Evolutionary conservation across 345 rosid genomes (phyloP).

Genomic region (Murraya koenigii): DNA sequence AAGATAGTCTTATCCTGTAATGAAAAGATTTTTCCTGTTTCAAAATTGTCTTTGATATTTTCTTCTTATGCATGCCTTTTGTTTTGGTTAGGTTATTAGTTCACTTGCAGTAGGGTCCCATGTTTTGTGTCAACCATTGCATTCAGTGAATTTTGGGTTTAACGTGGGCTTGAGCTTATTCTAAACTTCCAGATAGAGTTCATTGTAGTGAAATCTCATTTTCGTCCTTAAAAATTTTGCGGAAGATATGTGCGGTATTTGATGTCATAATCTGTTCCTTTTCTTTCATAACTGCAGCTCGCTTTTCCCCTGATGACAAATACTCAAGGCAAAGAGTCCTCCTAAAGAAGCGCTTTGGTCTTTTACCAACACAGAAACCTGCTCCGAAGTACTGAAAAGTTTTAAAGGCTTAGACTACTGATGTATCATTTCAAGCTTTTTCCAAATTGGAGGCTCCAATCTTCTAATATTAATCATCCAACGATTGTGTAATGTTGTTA

Average conservation of each 20-base stretch:
- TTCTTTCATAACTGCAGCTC: conserved; percentile 35
- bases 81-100: background rate
- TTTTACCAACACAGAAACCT: conserved; percentile 55
- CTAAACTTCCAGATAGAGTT: background rate
- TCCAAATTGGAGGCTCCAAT: background rate
- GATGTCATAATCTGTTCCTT: background rate
- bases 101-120: background rate
- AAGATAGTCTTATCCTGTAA: background rate
- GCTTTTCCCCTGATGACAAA: conserved; percentile 67
- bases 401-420: background rate
- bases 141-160: background rate
- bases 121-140: background rate
- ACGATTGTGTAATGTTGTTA: background rate
- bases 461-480: background rate
- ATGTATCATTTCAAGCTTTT: conserved; percentile 1
- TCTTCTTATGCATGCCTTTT: background rate
- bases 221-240: background rate
- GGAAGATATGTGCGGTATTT: background rate
- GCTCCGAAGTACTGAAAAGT: conserved; percentile 44
- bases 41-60: background rate
- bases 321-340: conserved; percentile 61
- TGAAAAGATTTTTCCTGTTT: background rate
- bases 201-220: background rate
- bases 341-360: conserved; percentile 57
- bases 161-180: background rate